Conservation (phyloP, 2,329 filamentous ascomycete genomes). For the Epicoccum sorghinum region DNA sequence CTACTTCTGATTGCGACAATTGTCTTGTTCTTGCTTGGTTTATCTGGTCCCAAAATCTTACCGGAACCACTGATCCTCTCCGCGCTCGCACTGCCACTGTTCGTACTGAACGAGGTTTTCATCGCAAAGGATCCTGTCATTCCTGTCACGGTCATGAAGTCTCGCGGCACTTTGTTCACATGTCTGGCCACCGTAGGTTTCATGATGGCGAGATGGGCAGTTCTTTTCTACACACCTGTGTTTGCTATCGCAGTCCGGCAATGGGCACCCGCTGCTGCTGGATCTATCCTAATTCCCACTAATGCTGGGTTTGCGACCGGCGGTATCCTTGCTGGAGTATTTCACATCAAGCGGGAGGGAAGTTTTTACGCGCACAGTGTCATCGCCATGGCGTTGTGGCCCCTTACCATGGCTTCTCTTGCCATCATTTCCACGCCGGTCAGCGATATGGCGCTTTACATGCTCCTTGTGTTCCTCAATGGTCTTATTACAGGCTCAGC, state of each 20-base stretch:
- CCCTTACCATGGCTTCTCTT: conserved; percentile 63
- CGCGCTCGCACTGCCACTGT: conserved; percentile 56
- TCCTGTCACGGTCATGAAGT: conserved; percentile 71
- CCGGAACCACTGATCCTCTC: conserved; percentile 66
- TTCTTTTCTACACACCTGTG: conserved; percentile 81
- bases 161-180: conserved; percentile 72
- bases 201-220: conserved; percentile 81
- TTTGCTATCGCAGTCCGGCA: conserved; percentile 78
- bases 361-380: conserved; percentile 74
- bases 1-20: conserved; percentile 61
- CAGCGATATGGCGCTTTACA: conserved; percentile 60
- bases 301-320: conserved; percentile 80
- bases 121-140: conserved; percentile 74
- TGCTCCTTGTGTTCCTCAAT: conserved; percentile 69
- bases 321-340: conserved; percentile 72
- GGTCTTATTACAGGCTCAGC: conserved; percentile 74
- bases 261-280: conserved; percentile 72
- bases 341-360: conserved; percentile 75
- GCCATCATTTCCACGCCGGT: conserved; percentile 61
- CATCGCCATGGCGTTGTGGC: conserved; percentile 67
- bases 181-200: conserved; percentile 76
- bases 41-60: conserved; percentile 69
- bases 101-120: conserved; percentile 67
- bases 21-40: conserved; percentile 72
- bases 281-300: conserved; percentile 79